phyloP scores from a whole-genome alignment of 1,139 yeast genomes.

The Candida pseudoviswanathii region DNA sequence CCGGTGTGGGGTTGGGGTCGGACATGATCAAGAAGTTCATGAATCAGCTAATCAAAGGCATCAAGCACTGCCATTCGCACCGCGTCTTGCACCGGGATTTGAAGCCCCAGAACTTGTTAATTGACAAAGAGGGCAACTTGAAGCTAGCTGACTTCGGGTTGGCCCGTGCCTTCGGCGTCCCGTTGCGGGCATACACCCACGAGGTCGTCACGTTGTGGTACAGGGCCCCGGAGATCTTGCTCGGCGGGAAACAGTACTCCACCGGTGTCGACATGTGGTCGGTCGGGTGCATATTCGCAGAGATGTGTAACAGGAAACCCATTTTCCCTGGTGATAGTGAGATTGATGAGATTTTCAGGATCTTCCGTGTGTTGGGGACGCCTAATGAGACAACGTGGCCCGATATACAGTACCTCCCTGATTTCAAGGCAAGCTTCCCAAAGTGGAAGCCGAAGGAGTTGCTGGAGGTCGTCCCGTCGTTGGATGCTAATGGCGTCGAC shows the following conservation, averaged over 20 bases:
- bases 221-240: conserved; percentile 91
- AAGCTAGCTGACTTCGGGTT: conserved; percentile 97
- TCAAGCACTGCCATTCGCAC: conserved; percentile 93
- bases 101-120: conserved; percentile 93
- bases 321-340: conserved; percentile 97
- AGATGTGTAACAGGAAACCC: conserved; percentile 96
- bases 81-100: conserved; percentile 94
- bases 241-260: conserved; percentile 96
- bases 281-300: conserved; percentile 97
- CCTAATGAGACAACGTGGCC: conserved; percentile 97
- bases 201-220: conserved; percentile 99
- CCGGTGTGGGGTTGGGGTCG: conserved; percentile 85
- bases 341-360: conserved; percentile 94
- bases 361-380: conserved; percentile 90
- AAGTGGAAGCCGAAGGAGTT: conserved; percentile 84
- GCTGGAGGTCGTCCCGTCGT: conserved; percentile 71
- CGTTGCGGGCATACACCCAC: conserved; percentile 93
- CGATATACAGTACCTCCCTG: conserved; percentile 91
- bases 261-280: conserved; percentile 99
- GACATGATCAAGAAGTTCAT: conserved; percentile 91
- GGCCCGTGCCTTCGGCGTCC: conserved; percentile 97
- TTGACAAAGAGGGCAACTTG: conserved; percentile 92
- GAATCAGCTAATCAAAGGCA: conserved; percentile 91
- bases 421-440: conserved; percentile 93
- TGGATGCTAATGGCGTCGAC: conserved; percentile 83